Evolutionary conservation across 2,329 filamentous ascomycete species (phyloP).

Genomic region (Dichotomopilus funicola): DNA sequence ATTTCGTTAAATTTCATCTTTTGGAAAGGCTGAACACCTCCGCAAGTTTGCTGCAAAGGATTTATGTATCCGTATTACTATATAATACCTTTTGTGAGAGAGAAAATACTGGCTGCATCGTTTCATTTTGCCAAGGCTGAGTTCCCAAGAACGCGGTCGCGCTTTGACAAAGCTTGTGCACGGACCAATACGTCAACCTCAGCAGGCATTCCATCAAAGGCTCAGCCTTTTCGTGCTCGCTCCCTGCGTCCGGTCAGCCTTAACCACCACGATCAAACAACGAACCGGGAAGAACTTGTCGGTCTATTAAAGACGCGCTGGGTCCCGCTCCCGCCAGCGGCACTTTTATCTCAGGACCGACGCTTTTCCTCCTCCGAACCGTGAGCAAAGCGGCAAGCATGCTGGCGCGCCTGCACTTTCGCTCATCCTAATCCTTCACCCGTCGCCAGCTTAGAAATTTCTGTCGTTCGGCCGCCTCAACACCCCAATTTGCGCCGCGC

Average conservation of each 20-base stretch:
- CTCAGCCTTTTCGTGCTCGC: neutral
- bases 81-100: too few relatives aligned
- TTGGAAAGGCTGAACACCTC: too few relatives aligned
- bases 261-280: neutral
- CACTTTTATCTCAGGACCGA: neutral
- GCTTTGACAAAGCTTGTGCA: slow-evolving; percentile 8
- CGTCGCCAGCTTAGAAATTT: neutral
- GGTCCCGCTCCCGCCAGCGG: neutral
- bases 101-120: too few relatives aligned
- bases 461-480: neutral
- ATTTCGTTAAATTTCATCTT: too few relatives aligned
- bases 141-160: too few relatives aligned
- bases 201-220: neutral
- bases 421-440: neutral
- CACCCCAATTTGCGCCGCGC: neutral
- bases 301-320: neutral
- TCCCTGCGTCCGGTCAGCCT: slow-evolving; percentile 13
- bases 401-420: slow-evolving; percentile 3
- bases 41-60: too few relatives aligned
- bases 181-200: slow-evolving; percentile 18
- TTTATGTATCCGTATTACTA: too few relatives aligned
- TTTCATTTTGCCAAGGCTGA: too few relatives aligned
- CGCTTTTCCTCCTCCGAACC: neutral
- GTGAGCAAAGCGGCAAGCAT: slow-evolving; percentile 8
- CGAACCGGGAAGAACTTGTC: neutral